Conservation (phyloP, 2,329 filamentous ascomycete species). For the Pseudohalonectria lignicola region DNA sequence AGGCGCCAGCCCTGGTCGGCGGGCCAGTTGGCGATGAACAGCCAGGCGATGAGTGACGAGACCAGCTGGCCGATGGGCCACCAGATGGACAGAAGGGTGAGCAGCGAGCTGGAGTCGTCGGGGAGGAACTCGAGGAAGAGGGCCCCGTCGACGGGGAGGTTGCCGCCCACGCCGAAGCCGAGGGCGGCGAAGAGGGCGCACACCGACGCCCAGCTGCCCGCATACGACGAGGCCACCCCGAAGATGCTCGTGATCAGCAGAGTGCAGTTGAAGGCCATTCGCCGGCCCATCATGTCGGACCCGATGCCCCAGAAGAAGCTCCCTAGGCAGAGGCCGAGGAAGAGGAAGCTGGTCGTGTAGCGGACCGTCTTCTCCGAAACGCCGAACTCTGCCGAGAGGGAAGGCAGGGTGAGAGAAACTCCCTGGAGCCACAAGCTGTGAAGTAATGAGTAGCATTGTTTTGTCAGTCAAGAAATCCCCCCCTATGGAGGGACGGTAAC, state of each 20-base stretch:
- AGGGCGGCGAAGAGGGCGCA: slow-evolving; percentile 50
- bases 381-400: slow-evolving; percentile 62
- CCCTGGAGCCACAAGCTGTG: no score
- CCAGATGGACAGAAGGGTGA: slow-evolving; percentile 76
- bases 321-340: slow-evolving; percentile 65
- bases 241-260: slow-evolving; percentile 66
- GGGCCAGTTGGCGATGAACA: slow-evolving; percentile 59
- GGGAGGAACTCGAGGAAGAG: slow-evolving; percentile 79
- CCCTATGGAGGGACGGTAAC: slow-evolving; percentile 4
- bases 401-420: slow-evolving; percentile 66
- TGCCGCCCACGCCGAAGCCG: slow-evolving; percentile 63
- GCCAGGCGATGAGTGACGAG: slow-evolving; percentile 64
- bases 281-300: slow-evolving; percentile 67
- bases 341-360: slow-evolving; percentile 71
- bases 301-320: slow-evolving; percentile 74
- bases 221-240: slow-evolving; percentile 58
- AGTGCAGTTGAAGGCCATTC: slow-evolving; percentile 72
- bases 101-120: slow-evolving; percentile 57
- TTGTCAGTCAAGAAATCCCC: no score
- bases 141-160: slow-evolving; percentile 68
- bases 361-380: slow-evolving; percentile 59
- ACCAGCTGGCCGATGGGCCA: slow-evolving; percentile 77
- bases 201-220: slow-evolving; percentile 54
- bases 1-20: slow-evolving; percentile 67
- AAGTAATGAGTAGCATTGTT: slow-evolving; percentile 7